These are phyloP conservation scores for Geosiphon pyriformis DNA, from an alignment of 192 early-diverging fungal genomes.

Conservation along the genomic window DNA sequence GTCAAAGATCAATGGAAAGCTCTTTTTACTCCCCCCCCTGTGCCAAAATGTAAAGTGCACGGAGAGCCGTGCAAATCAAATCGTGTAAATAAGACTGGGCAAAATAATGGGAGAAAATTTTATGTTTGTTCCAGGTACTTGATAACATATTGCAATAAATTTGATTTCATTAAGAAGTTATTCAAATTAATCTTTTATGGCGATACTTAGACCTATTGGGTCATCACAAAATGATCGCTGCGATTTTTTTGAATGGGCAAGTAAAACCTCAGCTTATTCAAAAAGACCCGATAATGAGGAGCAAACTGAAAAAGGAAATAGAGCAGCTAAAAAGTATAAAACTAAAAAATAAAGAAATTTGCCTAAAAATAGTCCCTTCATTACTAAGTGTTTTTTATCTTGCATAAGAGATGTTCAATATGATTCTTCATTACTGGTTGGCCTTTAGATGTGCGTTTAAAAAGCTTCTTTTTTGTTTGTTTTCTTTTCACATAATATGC, in stretches of 20 bases:
- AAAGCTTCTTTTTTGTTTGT: slow-evolving; percentile 4
- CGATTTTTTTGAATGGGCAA: slow-evolving; percentile 31
- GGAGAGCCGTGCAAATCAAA: slow-evolving; percentile 56
- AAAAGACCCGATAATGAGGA: neutral
- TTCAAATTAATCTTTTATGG: neutral
- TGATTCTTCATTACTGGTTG: slow-evolving; percentile 7
- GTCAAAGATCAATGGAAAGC: slow-evolving; percentile 49
- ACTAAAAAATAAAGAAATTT: neutral
- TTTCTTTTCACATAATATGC: neutral
- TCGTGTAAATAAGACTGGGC: slow-evolving; percentile 63
- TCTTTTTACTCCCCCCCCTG: slow-evolving; percentile 40
- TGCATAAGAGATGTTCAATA: slow-evolving; percentile 5
- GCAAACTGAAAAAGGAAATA: neutral
- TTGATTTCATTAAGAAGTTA: neutral
- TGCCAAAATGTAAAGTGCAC: slow-evolving; percentile 60
- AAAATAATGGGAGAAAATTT: slow-evolving; percentile 63
- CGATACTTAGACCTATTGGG: slow-evolving; percentile 25
- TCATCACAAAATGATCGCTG: slow-evolving; percentile 24
- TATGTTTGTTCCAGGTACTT: slow-evolving; percentile 60
- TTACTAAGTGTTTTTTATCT: neutral
- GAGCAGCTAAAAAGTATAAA: neutral
- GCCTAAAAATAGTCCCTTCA: neutral
- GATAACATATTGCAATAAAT: neutral
- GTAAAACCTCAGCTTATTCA: neutral
- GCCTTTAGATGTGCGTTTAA: slow-evolving; percentile 1